Evolutionary conservation across 2,329 filamentous ascomycete genomes (phyloP).

Genomic region (Paraphoma sp.): DNA sequence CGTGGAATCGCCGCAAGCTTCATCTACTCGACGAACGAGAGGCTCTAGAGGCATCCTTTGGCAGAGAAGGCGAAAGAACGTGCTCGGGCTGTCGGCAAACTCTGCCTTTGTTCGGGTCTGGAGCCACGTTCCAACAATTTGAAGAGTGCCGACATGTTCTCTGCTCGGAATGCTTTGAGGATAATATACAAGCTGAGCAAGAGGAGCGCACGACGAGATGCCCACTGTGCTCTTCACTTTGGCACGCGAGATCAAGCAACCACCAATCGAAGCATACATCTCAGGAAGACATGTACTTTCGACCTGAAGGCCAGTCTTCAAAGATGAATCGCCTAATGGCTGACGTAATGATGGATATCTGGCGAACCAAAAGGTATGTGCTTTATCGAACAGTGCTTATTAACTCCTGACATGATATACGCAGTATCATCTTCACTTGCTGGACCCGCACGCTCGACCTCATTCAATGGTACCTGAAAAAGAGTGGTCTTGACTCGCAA

Average conservation of each 20-base stretch:
- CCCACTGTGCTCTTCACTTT: slow-evolving; percentile 30
- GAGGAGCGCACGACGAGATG: slow-evolving; percentile 15
- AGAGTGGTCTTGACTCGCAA: neutral
- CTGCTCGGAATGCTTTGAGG: slow-evolving; percentile 43
- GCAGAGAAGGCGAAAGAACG: slow-evolving; percentile 32
- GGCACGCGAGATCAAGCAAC: slow-evolving; percentile 1
- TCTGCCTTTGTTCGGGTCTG: slow-evolving; percentile 27
- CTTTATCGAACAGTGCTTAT: neutral
- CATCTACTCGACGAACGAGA: slow-evolving; percentile 46
- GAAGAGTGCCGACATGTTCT: slow-evolving; percentile 41
- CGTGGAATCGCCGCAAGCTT: slow-evolving; percentile 49
- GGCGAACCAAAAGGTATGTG: slow-evolving; percentile 35
- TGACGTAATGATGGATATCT: slow-evolving; percentile 39
- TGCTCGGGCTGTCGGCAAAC: slow-evolving; percentile 41
- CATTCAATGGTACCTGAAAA: slow-evolving; percentile 19
- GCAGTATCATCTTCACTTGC: slow-evolving; percentile 41
- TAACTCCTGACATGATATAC: neutral
- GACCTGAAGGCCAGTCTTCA: slow-evolving; percentile 35
- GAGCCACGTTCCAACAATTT: slow-evolving; percentile 29
- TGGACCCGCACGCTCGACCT: slow-evolving; percentile 40
- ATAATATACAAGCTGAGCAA: slow-evolving; percentile 18
- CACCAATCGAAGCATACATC: slow-evolving; percentile 4
- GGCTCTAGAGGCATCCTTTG: slow-evolving; percentile 36
- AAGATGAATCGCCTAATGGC: slow-evolving; percentile 44
- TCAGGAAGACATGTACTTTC: slow-evolving; percentile 38